Evolutionary conservation across 331 rosid genomes (phyloP), one percentile per base, ranked within the genome.

Genomic region (Rosa hybrid): DNA sequence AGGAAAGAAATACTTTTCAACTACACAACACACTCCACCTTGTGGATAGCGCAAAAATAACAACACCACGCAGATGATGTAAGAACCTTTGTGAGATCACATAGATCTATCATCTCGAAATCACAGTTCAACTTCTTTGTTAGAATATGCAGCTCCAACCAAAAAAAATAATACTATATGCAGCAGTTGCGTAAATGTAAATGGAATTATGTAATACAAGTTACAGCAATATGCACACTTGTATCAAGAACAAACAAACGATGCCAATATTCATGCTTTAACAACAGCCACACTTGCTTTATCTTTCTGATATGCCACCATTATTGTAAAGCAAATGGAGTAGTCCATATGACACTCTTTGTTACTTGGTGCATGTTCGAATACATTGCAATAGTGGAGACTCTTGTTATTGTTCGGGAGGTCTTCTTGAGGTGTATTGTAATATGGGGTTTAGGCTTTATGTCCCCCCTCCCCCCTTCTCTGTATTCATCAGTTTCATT

Each of bases 301-400:
- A 27, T 27, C 30, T 27, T 27, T 27, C 30, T 27, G 30, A 27
- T 27, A 27, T 1, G 30, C 30, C 30, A 27, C 30, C 30, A 27
- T 27, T 27, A 27, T 27, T 27, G 57, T 7, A 4, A n/a, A 25
- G 53, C 45, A 72, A 16, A 93, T 87, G 1, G 97, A 91, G 90
- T 91, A 95, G 82, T 17, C 97, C 80, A 85, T 90, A 91, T 2
- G 92, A 27, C 30, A 27, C 30, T 27, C 30, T 27, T 27, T 27
- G 30, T 27, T 27, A 27, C 30, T 27, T 27, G 1, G 30, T 27
- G 30, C 30, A 27, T 27, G 30, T 27, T 27, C 30, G 2, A 27
- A 27, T 27, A 27, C 30, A 27, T 27, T 27, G 30, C 30, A 27
- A 27, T 27, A 27, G 30, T 27, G 30, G 30, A 27, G 30, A 27